Base-by-base conservation (phyloP, 768 basidiomycete genomes). In the Porpolomopsis calyptriformis region DNA sequence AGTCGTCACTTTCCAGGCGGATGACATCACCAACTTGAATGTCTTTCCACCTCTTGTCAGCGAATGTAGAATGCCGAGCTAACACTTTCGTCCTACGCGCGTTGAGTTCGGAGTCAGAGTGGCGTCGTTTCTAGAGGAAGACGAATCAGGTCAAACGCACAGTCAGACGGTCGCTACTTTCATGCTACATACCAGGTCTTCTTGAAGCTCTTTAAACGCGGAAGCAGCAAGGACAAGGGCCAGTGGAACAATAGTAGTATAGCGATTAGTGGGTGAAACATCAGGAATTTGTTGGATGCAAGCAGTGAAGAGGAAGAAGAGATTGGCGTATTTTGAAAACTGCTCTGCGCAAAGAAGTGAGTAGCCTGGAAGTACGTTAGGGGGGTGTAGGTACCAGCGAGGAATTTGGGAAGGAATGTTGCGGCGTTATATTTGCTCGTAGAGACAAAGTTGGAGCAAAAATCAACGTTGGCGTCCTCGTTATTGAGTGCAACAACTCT, bases 251-350 rank as follows among this genome's bases (percentile, higher is more conserved):
- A 99, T 93, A 6, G 96, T 99, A 2, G 96, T 99, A 62, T 87
- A 99, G 48, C 67, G 72, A 57, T 96, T 92, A 2, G 94, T 98
- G 12, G 96, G 96, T 1, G 96, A 99, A 5, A 99, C 93, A 55
- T 81, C 88, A 12, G 96, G 96, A 53, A 99, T 92, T 68, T 99
- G 96, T 58, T 98, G 94, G 40, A 98, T 98, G 64, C 76, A 82
- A 16, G 90, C 90, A 24, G 94, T 97, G 70, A 99, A 98, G 48
- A 99, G 72, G 74, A 99, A 99, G 73, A 99, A 99, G 50, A 98
- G 43, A 60, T 99, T 98, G 54, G 96, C 94, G 61, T 97, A 97
- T 77, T 96, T 90, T 36, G 89, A 92, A 71, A 97, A 96, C 78
- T 97, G 92, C 61, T 94, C 93, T 94, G 65, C 4, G 41, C 23